Base-by-base conservation (phyloP, 306 rosid genomes). In the Medicago ruthenica region DNA sequence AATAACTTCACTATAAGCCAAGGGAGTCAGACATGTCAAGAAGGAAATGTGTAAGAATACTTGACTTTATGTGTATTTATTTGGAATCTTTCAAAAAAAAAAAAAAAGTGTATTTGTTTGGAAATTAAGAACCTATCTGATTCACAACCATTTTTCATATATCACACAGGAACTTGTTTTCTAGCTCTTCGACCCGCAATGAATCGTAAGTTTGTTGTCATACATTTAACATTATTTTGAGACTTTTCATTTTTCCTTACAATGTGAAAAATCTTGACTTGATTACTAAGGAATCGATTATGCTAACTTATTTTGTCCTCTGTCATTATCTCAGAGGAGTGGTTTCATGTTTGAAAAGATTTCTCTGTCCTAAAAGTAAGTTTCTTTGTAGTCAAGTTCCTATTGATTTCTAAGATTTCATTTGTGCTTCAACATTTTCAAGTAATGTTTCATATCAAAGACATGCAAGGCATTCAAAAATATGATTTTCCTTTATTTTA, bases 91-190 rank as follows among this genome's bases (percentile, higher is more conserved):
- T n/a, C n/a, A n/a, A n/a, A n/a, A n/a, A n/a, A n/a, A n/a, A n/a
- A n/a, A n/a, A n/a, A n/a, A n/a, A n/a, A n/a, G 0, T 18, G 14
- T 5, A 16, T 72, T 50, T 62, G 8, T 53, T 62, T 55, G 15
- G 22, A 67, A 65, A 18, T 45, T 54, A 14, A 44, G 44, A 31
- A 44, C n/a, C 7, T 16, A 22, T 15, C 3, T 73, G 70, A 40
- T 16, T 18, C 53, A 76, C 54, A 68, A 69, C 3, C 22, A 39
- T 58, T 8, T 74, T 22, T 15, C 68, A 20, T 60, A 34, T 69
- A 37, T 47, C 73, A 40, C 73, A 40, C 77, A 89, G 91, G 74
- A 84, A 87, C 83, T 37, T 87, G 42, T 89, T 87, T 82, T 85
- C 88, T n/a, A 73, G 81, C 80, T 79, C 88, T 45, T 82, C 70